Evolutionary conservation across 116 monocot species (phyloP).

Genomic region (Papilionanthe hybrid): DNA sequence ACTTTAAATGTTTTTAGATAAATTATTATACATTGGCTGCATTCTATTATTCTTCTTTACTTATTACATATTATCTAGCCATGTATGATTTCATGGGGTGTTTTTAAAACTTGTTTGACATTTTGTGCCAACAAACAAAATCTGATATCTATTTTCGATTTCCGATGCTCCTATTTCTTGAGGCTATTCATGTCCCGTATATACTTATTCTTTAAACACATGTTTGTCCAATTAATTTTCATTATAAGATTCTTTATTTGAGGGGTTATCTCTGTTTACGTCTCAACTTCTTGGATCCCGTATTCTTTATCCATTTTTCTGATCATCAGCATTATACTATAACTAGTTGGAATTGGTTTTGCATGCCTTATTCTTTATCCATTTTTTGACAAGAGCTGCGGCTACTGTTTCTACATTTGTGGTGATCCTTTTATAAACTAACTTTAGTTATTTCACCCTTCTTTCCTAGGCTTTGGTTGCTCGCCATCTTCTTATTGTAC

Average conservation of each 20-base stretch:
- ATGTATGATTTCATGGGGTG: not conserved
- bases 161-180: not conserved
- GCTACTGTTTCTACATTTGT: not conserved
- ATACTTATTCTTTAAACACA: not conserved
- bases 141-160: not conserved
- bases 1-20: not conserved
- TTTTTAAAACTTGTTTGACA: not conserved
- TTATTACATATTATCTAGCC: too few species aligned
- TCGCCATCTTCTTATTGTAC: not conserved
- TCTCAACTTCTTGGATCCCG: not conserved
- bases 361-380: not conserved
- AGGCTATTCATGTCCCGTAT: not conserved
- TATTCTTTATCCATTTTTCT: not conserved
- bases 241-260: too few species aligned
- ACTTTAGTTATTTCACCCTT: not conserved
- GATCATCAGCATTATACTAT: not conserved
- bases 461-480: not conserved
- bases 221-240: not conserved
- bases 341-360: not conserved
- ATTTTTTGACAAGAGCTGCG: not conserved
- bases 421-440: not conserved
- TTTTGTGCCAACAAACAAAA: not conserved
- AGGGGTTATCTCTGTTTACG: not conserved
- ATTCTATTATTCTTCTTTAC: not conserved
- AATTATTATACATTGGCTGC: slow-evolving; percentile 2